Percentiles rank a stretch among this genome's conserved stretches.
These are phyloP conservation scores for Neltuma alba DNA, from an alignment of 306 rosid genomes.

Conservation along the genomic window DNA sequence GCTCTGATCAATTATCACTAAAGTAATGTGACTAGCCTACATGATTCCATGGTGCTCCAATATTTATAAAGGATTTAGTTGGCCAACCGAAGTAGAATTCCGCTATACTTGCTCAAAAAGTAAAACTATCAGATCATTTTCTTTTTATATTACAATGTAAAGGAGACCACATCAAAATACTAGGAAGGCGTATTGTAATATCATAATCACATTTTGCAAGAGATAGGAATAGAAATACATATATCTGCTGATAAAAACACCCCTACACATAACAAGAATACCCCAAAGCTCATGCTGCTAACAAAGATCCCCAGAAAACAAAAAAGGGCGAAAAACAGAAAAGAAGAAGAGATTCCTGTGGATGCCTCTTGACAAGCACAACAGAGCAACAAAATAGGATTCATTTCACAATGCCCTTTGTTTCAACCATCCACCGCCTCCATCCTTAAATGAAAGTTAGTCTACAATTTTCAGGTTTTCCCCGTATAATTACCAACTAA, in stretches of 20 bases:
- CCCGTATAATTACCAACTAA: slow-evolving; percentile 21
- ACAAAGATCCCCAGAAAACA: background rate
- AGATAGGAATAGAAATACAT: background rate
- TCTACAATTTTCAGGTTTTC: background rate
- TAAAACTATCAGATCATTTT: background rate
- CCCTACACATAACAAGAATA: background rate
- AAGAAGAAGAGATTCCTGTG: background rate
- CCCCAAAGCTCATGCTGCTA: background rate
- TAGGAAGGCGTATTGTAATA: background rate
- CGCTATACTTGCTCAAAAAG: background rate
- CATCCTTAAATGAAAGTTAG: too few relatives aligned
- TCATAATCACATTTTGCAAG: background rate
- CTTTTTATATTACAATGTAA: background rate
- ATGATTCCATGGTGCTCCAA: background rate
- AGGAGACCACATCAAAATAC: background rate
- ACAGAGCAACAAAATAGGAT: background rate
- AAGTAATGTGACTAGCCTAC: background rate
- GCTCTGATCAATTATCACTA: background rate
- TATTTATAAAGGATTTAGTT: background rate
- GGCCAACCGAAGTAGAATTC: background rate
- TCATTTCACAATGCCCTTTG: background rate
- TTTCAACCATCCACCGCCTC: too few relatives aligned
- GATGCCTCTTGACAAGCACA: background rate
- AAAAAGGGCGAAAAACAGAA: background rate
- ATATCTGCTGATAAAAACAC: background rate